Evolutionary conservation across 192 early-diverging fungal species (phyloP), one percentile per base, ranked within the genome.

Genomic region (Gorgonomyces haynaldii): DNA sequence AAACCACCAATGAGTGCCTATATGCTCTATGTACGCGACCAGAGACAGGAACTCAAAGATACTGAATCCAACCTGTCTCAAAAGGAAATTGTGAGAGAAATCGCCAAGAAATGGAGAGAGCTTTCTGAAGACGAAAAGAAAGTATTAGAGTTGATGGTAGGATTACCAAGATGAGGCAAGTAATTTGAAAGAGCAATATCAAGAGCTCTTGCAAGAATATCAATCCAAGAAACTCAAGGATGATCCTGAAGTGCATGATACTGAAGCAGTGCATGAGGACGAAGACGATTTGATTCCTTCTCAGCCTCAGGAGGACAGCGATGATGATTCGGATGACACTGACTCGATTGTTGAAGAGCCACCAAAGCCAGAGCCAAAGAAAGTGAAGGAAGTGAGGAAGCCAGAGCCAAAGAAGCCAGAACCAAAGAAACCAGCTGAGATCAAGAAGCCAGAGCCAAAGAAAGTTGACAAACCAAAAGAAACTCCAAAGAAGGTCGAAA

Each of bases 1-100:
- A 52, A 41, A 30, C 37, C 13, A 28, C 32, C 50, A 17, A 19
- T 39, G 27, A 23, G 27, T 12, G 27, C 50, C 23, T 52, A 52
- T 22, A 17, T 52, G 22, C 16, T 52, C 7, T 52, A 24, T 41
- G 34, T 39, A 0, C 16, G 37, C 12, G 35, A 52, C n/a, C 28
- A 36, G 26, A 19, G 37, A 12, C 3, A 12, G n/a, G 50, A 37
- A 52, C n/a, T 37, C 13, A 39, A 36, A 13, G 50, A 52, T 22
- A 28, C 42, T 21, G 23, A 43, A 2, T 15, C 26, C 30, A 5
- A 31, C 12, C 5, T 31, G 30, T 5, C 5, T 12, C 30, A 5
- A 8, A 31, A 31, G 12, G 30, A 5, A 8, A 31, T 31, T 31
- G 6, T 31, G 12, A 5, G 12, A 31, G 42, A 43, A 28, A 43